A percentile compares a stretch with the other conserved stretches of the same genome.
These are phyloP conservation scores for Zalaria obscura DNA, from an alignment of 2,329 filamentous ascomycete species.

Conservation along the genomic window DNA sequence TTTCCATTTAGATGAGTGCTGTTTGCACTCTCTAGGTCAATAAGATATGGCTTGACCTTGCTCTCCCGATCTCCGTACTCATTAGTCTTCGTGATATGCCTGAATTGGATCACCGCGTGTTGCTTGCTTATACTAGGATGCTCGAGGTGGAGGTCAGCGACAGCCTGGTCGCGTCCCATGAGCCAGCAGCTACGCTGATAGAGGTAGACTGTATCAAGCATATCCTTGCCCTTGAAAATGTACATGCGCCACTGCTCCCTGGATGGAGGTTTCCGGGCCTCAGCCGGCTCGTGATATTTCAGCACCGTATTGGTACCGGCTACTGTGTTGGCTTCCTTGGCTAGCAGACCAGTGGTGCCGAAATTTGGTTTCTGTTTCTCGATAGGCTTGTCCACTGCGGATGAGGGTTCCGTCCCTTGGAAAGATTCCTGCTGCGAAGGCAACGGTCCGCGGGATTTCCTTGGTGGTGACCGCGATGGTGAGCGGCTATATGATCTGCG, in stretches of 20 bases:
- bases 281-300: constrained; percentile 91
- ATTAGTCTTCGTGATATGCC: constrained; percentile 67
- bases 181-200: constrained; percentile 76
- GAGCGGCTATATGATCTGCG: constrained; percentile 15
- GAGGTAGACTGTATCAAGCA: constrained; percentile 71
- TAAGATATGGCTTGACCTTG: constrained; percentile 61
- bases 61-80: constrained; percentile 77
- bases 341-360: constrained; percentile 63
- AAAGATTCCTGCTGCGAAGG: constrained; percentile 34
- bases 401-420: constrained; percentile 14
- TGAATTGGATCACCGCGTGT: constrained; percentile 89
- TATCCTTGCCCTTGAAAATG: constrained; percentile 72
- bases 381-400: constrained; percentile 14
- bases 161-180: constrained; percentile 62
- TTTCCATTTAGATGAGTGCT: constrained; percentile 74
- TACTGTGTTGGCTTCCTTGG: constrained; percentile 76
- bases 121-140: constrained; percentile 92
- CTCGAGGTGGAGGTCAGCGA: constrained; percentile 73
- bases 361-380: constrained; percentile 86
- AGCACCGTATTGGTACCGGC: constrained; percentile 63
- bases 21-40: constrained; percentile 88
- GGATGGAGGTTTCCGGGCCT: constrained; percentile 74
- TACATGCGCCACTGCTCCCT: constrained; percentile 79
- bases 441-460: constrained; percentile 26
- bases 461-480: constrained; percentile 28